These are phyloP conservation scores for Limnanthes douglasii DNA, from an alignment of 345 rosid species.

Conservation along the genomic window DNA sequence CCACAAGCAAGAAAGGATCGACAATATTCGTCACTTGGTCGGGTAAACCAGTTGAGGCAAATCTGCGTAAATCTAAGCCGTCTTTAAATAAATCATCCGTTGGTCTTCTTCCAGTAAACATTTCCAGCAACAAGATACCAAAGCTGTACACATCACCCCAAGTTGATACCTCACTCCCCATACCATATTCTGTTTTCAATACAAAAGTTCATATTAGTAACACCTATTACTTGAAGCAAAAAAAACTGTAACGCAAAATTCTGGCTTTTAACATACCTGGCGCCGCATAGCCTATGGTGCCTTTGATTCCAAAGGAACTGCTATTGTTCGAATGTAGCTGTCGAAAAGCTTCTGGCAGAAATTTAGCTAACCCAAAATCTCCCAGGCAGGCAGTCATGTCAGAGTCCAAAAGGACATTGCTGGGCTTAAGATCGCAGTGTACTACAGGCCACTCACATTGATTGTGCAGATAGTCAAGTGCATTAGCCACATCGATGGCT, in stretches of 20 bases:
- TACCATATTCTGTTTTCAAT: slow-evolving; percentile 19
- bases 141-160: slow-evolving; percentile 26
- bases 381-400: slow-evolving; percentile 1
- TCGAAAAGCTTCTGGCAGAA: background rate
- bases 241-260: background rate
- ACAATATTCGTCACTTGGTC: no score
- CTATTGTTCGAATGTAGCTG: background rate
- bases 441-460: background rate
- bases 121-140: slow-evolving; percentile 23
- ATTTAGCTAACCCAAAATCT: slow-evolving; percentile 2
- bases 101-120: slow-evolving; percentile 23
- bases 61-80: slow-evolving; percentile 11
- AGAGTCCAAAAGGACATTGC: background rate
- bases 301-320: slow-evolving; percentile 13
- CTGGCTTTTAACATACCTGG: slow-evolving; percentile 11
- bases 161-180: slow-evolving; percentile 18
- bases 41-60: no score
- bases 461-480: background rate
- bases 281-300: slow-evolving; percentile 16
- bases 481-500: background rate
- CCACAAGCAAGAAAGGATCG: no score
- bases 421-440: slow-evolving; percentile 4
- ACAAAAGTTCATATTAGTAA: background rate
- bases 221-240: background rate
- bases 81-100: slow-evolving; percentile 14